Base-by-base conservation (phyloP, 2,329 filamentous ascomycete genomes). In the Byssoonygena ceratinophila region DNA sequence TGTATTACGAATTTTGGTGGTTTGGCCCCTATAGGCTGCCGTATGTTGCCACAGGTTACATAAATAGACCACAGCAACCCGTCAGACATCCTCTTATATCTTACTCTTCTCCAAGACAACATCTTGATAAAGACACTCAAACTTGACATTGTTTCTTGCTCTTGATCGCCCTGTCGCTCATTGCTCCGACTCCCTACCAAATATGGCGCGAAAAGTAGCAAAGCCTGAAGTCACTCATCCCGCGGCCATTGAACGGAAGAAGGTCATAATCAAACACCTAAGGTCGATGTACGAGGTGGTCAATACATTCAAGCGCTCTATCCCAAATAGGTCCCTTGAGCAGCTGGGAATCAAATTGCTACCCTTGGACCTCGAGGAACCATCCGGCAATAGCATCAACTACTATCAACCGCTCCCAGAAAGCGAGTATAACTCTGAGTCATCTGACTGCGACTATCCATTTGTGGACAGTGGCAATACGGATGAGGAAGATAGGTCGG, bases 271-370 rank as follows among this genome's bases (percentile, higher is more conserved):
- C 25, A 18, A 20, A 22, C 43, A 20, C 9, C 43, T 46, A 32
- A 46, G n/a, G 27, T 46, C n/a, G 25, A 46, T 31, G 25, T 46
- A 46, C 27, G 23, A 31, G 25, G 18, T 11, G 6, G 23, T 20
- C 27, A 46, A 46, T 32, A 22, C 25, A 16, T 46, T 46, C 43
- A 46, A 46, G 43, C 29, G 14, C 16, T 46, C 43, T n/a, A 18
- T 46, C n/a, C 14, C 16, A 20, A 32, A 46, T 20, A 32, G 8
- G 6, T 3, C 7, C 25, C 43, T 46, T 46, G 43, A 46, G 20
- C n/a, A 3, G 11, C 25, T 46, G 25, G 43, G 43, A 32, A 46
- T 32, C 29, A 46, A 46, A 32, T 11, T 46, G 25, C 25, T 32
- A 46, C 29, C n/a, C 43, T 32, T 46, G 25, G 25, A 46, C 23